Conservation (phyloP, 1,284 basidiomycete species). For the Naganishia liquefaciens region DNA sequence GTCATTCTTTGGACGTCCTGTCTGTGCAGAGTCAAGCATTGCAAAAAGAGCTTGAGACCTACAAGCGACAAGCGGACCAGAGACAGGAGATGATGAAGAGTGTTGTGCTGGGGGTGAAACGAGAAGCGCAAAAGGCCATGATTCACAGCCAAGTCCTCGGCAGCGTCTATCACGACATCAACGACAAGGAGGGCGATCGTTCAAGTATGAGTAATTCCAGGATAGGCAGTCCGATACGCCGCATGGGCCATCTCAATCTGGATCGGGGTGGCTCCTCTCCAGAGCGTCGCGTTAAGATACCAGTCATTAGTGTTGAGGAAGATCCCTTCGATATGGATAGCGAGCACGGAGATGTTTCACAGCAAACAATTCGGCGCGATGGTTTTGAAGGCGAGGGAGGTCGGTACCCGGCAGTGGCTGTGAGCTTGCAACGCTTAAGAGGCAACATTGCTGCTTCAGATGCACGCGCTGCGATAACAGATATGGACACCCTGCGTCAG, state of each 20-base stretch:
- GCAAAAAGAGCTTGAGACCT: slow-evolving; percentile 41
- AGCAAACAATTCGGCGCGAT: background rate
- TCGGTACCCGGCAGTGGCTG: no score
- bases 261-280: background rate
- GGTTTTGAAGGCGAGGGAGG: background rate
- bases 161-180: slow-evolving; percentile 37
- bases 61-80: slow-evolving; percentile 42
- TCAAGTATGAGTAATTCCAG: slow-evolving; percentile 5
- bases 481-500: slow-evolving; percentile 1
- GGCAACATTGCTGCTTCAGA: no score
- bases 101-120: slow-evolving; percentile 44
- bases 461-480: background rate
- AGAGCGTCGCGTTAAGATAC: background rate
- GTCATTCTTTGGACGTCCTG: slow-evolving; percentile 49
- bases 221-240: slow-evolving; percentile 5
- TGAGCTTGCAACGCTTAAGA: no score
- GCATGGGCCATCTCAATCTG: background rate
- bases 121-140: slow-evolving; percentile 38
- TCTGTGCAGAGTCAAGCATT: slow-evolving; percentile 46
- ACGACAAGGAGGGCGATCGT: slow-evolving; percentile 9
- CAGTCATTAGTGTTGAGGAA: slow-evolving; percentile 3
- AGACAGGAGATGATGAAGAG: slow-evolving; percentile 45
- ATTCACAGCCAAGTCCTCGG: slow-evolving; percentile 41
- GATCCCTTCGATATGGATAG: slow-evolving; percentile 12
- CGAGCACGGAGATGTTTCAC: slow-evolving; percentile 14